Evolutionary conservation across 78 protist genomes (phyloP).

Genomic region (Dictyostelium firmibasis): DNA sequence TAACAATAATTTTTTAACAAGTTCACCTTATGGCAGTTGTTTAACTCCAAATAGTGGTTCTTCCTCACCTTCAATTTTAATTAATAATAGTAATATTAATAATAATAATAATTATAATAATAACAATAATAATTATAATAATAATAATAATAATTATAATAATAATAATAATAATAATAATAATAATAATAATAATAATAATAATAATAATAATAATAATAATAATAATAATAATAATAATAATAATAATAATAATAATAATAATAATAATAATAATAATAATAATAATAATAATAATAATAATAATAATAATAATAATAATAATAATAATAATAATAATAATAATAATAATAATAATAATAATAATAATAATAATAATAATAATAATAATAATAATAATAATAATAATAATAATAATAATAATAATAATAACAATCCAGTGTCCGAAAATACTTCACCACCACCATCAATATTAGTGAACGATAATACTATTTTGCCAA

Average conservation of each 20-base stretch:
- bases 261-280: not conserved
- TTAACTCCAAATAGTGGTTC: not conserved
- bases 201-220: not conserved
- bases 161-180: not conserved
- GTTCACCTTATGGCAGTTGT: not conserved
- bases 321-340: not conserved
- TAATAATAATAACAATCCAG: not conserved
- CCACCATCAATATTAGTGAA: not conserved
- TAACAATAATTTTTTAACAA: not conserved
- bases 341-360: not conserved
- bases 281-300: not conserved
- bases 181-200: not conserved
- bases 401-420: not conserved
- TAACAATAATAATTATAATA: slow-evolving; percentile 10
- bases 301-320: not conserved
- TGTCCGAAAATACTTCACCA: not conserved
- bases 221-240: too few relatives aligned
- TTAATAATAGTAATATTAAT: not conserved
- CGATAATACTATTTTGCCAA: not conserved
- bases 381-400: not conserved
- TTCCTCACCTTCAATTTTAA: not conserved
- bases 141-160: slow-evolving; percentile 4
- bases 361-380: not conserved
- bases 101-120: not conserved
- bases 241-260: too few relatives aligned